phyloP scores from a whole-genome alignment of 805 yeast species.

The Ogataea allantospora region DNA sequence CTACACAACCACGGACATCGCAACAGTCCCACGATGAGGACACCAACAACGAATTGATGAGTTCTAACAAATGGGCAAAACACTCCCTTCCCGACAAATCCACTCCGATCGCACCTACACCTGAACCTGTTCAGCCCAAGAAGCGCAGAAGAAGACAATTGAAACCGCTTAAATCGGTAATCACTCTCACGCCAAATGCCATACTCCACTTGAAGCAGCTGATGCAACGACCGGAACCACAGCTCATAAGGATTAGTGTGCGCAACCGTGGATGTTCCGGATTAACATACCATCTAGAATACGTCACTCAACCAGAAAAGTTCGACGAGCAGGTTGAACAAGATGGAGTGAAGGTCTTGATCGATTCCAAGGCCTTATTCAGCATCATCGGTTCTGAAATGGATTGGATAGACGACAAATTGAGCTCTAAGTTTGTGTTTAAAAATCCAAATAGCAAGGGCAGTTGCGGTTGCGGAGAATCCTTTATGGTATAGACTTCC shows the following conservation, averaged over 20 bases:
- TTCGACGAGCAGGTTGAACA: conserved; percentile 92
- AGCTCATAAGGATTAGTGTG: conserved; percentile 90
- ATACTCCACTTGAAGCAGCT: conserved; percentile 65
- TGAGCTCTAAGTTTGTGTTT: conserved; percentile 86
- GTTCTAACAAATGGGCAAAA: conserved; percentile 29
- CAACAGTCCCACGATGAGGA: conserved; percentile 12
- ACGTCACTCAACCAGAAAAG: conserved; percentile 87
- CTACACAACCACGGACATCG: conserved; percentile 6
- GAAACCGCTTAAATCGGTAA: conserved; percentile 86
- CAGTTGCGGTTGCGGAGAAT: conserved; percentile 98
- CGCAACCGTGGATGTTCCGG: conserved; percentile 97
- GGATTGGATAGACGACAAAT: conserved; percentile 97
- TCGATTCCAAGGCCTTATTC: conserved; percentile 94
- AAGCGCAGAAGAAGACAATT: conserved; percentile 55
- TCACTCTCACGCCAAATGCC: conserved; percentile 76
- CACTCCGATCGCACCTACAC: conserved; percentile 2
- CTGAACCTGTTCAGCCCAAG: conserved; percentile 13
- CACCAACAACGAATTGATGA: conserved; percentile 7
- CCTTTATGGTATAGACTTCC: conserved; percentile 77
- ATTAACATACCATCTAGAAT: conserved; percentile 84
- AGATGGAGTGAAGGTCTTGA: conserved; percentile 88
- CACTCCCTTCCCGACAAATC: conserved; percentile 27
- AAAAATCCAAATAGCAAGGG: conserved; percentile 96
- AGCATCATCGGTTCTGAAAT: conserved; percentile 95
- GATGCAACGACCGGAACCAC: conserved; percentile 79